These are phyloP conservation scores for Multifurca ochricompacta DNA, from an alignment of 768 basidiomycete species.

Conservation along the genomic window DNA sequence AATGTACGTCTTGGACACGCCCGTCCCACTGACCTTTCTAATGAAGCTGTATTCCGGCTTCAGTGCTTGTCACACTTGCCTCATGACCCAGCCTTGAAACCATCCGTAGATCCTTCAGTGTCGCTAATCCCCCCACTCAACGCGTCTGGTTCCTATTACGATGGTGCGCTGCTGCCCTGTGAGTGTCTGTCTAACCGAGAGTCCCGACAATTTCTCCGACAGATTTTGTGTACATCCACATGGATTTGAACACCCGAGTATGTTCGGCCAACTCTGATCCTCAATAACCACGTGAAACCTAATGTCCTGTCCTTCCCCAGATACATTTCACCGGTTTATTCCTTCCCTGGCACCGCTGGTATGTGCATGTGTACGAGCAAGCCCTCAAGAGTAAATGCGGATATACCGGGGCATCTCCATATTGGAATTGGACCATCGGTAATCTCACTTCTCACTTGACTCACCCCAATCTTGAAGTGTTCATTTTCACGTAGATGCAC, in stretches of 20 bases:
- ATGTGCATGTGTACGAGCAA: slow-evolving; percentile 19
- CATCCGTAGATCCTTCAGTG: slow-evolving; percentile 5
- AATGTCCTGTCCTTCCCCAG: background rate
- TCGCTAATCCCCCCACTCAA: slow-evolving; percentile 18
- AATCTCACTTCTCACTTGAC: background rate
- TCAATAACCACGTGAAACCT: background rate
- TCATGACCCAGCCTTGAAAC: slow-evolving; percentile 14
- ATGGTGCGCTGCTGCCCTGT: slow-evolving; percentile 1
- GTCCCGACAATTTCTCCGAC: background rate
- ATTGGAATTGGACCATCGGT: slow-evolving; percentile 28
- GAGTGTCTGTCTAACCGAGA: background rate
- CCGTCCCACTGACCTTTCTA: background rate
- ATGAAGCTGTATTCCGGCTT: background rate
- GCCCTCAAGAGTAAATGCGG: slow-evolving; percentile 24
- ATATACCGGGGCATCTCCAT: slow-evolving; percentile 22
- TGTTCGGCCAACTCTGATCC: background rate
- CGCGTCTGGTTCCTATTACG: slow-evolving; percentile 17
- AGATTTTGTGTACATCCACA: slow-evolving; percentile 25
- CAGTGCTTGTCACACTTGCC: slow-evolving; percentile 20
- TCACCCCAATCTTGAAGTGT: background rate
- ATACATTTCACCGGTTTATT: slow-evolving; percentile 25
- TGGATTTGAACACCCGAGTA: slow-evolving; percentile 25
- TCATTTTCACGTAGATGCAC: slow-evolving; percentile 19
- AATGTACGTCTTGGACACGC: slow-evolving; percentile 17
- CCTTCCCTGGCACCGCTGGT: slow-evolving; percentile 27